A percentile compares a stretch with the other conserved stretches of the same genome.
Conservation (phyloP, 2,329 filamentous ascomycete genomes). For the Verticillium nubilum region DNA sequence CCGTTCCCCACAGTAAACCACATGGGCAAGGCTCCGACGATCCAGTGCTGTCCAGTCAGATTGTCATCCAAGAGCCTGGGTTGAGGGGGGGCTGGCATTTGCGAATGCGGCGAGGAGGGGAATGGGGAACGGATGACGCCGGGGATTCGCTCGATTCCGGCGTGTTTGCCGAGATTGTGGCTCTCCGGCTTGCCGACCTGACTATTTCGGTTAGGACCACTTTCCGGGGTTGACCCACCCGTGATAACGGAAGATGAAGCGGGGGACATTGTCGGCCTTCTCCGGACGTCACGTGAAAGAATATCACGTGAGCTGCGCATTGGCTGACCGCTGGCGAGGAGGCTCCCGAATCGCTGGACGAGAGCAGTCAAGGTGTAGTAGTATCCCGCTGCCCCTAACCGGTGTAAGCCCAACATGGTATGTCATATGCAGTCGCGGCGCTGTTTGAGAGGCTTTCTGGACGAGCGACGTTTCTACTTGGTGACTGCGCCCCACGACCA, state of each 20-base stretch:
- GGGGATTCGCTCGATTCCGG: neutral
- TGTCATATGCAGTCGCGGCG: too few relatives aligned
- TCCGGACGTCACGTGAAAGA: neutral
- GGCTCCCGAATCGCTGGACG: too few relatives aligned
- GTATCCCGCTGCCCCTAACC: too few relatives aligned
- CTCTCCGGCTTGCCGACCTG: constrained; percentile 1
- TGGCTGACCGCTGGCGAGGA: too few relatives aligned
- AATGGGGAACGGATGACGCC: neutral
- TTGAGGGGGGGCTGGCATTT: neutral
- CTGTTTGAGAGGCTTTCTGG: too few relatives aligned
- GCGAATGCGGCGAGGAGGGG: neutral
- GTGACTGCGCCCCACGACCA: too few relatives aligned
- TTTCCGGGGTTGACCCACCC: neutral
- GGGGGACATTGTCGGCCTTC: neutral
- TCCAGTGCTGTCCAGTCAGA: neutral
- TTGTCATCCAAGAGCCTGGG: neutral
- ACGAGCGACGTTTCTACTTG: too few relatives aligned
- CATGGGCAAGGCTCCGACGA: neutral
- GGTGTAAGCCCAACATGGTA: too few relatives aligned
- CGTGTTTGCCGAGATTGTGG: neutral
- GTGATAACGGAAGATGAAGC: neutral
- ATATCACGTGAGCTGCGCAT: neutral
- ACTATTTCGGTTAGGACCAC: neutral
- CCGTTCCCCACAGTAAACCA: neutral
- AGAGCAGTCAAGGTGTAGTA: too few relatives aligned